Evolutionary conservation across 148 eudicot species (phyloP), one percentile per base, ranked within the genome.

Genomic region (Silene conica): DNA sequence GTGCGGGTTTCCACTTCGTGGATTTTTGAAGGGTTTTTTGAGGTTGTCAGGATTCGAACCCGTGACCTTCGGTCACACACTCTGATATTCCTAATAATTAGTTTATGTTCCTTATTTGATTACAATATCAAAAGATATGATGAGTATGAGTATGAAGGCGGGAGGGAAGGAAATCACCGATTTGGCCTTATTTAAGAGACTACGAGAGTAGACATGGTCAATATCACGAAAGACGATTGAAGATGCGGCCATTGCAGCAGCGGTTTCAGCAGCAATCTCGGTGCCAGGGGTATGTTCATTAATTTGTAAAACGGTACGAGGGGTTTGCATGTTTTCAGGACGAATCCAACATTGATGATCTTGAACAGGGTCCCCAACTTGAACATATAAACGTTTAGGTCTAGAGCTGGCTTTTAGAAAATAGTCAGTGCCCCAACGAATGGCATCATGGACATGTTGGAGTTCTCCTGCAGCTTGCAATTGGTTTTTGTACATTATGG

Each of bases 261-360:
- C 34, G 50, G 98, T 93, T 74, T 93, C 96, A 5, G 98, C 98
- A 20, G 98, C 98, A 70, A 93, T 89, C 84, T 93, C 98, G 5
- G 92, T 83, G 59, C 98, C 98, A 71, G 98, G 96, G 13, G 62
- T 72, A n/a, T 58, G 77, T 58, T 75, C 76, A 28, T 89, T 84
- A 38, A 93, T 89, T 74, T 79, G 69, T 10, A 87, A 74, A 5
- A 91, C 88, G 18, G 81, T 88, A 56, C 98, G 84, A 3, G 87
- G 81, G 4, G 87, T 84, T 25, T 83, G 68, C 96, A 93, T 93
- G 81, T 88, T 87, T 73, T 93, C 98, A 0, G 98, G 96, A 58
- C 88, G 76, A 16, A 82, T 22, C 98, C 98, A 93, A 31, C 98
- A 93, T 59, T 88, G 77, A 55, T 93, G 98, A 55, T 93, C 96